phyloP scores from a whole-genome alignment of 2,329 filamentous ascomycete species.

The Berkeleyomyces basicola region DNA sequence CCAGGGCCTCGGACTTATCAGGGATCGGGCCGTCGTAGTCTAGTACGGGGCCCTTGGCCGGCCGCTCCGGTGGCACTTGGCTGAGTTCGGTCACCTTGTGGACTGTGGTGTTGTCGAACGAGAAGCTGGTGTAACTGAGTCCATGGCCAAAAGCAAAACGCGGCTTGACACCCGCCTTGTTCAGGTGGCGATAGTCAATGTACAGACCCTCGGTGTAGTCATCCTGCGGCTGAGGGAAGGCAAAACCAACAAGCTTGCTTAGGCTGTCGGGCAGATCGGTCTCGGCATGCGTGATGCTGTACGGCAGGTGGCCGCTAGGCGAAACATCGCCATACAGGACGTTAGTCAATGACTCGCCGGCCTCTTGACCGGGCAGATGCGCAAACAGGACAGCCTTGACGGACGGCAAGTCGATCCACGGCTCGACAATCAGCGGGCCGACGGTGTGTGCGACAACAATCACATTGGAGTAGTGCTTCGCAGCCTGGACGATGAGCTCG shows the following conservation, averaged over 20 bases:
- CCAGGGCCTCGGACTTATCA: slow-evolving; percentile 36
- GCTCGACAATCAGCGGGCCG: slow-evolving; percentile 64
- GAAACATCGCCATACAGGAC: slow-evolving; percentile 65
- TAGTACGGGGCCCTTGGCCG: slow-evolving; percentile 25
- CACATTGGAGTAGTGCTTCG: slow-evolving; percentile 35
- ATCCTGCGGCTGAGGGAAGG: slow-evolving; percentile 58
- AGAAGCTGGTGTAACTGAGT: slow-evolving; percentile 63
- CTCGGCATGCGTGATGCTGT: slow-evolving; percentile 59
- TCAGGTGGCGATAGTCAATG: slow-evolving; percentile 81
- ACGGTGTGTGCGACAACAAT: slow-evolving; percentile 81
- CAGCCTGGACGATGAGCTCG: slow-evolving; percentile 53
- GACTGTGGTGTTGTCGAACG: slow-evolving; percentile 36
- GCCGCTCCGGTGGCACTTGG: slow-evolving; percentile 21
- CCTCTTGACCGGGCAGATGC: slow-evolving; percentile 78
- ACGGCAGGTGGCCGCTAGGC: slow-evolving; percentile 65
- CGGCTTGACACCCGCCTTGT: slow-evolving; percentile 55
- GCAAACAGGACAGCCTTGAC: slow-evolving; percentile 68
- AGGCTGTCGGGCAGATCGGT: slow-evolving; percentile 53
- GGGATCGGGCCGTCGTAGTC: slow-evolving; percentile 35
- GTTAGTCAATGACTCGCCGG: slow-evolving; percentile 64
- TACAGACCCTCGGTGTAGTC: slow-evolving; percentile 66
- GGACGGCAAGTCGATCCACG: slow-evolving; percentile 60
- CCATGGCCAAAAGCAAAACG: slow-evolving; percentile 80
- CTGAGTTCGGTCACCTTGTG: slow-evolving; percentile 28
- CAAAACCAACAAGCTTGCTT: slow-evolving; percentile 19